These are phyloP conservation scores for Ophiognomonia clavigignenti-juglandacearum DNA, from an alignment of 2,329 filamentous ascomycete species.

Conservation along the genomic window DNA sequence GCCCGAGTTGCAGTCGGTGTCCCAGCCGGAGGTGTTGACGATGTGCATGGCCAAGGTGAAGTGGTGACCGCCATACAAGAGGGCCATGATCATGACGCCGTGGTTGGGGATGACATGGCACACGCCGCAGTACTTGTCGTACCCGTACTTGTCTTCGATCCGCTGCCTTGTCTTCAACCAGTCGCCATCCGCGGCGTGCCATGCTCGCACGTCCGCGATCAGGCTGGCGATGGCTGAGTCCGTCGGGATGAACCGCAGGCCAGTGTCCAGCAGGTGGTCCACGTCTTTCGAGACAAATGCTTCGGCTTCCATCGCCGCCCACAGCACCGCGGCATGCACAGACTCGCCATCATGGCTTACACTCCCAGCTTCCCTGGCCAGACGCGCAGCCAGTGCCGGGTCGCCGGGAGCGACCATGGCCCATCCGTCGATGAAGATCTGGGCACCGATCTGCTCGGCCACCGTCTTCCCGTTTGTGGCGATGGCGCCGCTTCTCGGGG, in stretches of 20 bases:
- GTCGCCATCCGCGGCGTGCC: slow-evolving; percentile 23
- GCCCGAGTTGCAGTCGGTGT: slow-evolving; percentile 34
- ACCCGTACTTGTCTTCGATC: slow-evolving; percentile 29
- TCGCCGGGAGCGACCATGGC: slow-evolving; percentile 28
- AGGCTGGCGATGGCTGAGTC: slow-evolving; percentile 25
- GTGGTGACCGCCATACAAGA: slow-evolving; percentile 25
- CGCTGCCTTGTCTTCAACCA: slow-evolving; percentile 29
- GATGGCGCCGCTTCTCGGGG: slow-evolving; percentile 27
- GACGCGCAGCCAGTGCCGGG: slow-evolving; percentile 24
- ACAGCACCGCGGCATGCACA: slow-evolving; percentile 31
- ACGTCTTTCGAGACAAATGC: slow-evolving; percentile 29
- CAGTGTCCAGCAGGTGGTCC: slow-evolving; percentile 27
- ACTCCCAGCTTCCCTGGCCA: slow-evolving; percentile 27
- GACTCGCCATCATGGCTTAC: slow-evolving; percentile 35
- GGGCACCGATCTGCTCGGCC: slow-evolving; percentile 33
- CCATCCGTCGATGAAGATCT: slow-evolving; percentile 35
- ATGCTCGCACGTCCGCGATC: slow-evolving; percentile 25
- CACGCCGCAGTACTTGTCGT: slow-evolving; percentile 27
- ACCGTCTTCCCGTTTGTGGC: slow-evolving; percentile 25
- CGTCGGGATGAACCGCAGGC: slow-evolving; percentile 23
- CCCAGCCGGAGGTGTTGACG: slow-evolving; percentile 31
- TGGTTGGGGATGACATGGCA: slow-evolving; percentile 32
- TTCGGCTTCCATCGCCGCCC: slow-evolving; percentile 35
- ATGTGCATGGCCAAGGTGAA: slow-evolving; percentile 31
- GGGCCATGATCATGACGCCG: slow-evolving; percentile 28